phyloP scores from a whole-genome alignment of 352 stramenopile genomes.

The Phytophthora pisi region DNA sequence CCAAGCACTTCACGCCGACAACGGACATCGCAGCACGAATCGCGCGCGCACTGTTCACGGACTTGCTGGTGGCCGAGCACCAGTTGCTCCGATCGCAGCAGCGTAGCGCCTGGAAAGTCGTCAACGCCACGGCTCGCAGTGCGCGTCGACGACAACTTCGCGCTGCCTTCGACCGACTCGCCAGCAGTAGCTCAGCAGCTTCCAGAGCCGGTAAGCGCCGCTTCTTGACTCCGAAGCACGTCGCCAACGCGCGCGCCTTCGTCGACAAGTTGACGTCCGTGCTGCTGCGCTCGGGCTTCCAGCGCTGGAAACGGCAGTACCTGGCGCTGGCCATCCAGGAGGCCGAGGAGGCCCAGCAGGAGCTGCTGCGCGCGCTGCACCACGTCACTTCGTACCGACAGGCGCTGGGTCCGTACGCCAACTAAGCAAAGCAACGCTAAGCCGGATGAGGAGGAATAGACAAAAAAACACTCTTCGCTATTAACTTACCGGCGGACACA shows the following conservation, averaged over 20 bases:
- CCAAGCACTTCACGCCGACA: conserved; percentile 15
- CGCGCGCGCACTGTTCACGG: conserved; percentile 22
- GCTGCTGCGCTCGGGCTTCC: conserved; percentile 41
- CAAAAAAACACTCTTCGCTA: conserved; percentile 22
- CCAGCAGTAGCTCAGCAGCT: background rate
- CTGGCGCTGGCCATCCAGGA: conserved; percentile 45
- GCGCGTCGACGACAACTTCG: conserved; percentile 15
- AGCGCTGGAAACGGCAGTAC: conserved; percentile 59
- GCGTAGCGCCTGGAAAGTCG: conserved; percentile 26
- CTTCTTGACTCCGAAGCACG: conserved; percentile 18
- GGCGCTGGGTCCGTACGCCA: conserved; percentile 34
- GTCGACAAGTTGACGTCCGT: conserved; percentile 25
- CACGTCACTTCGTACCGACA: conserved; percentile 48
- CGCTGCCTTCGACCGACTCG: conserved; percentile 23
- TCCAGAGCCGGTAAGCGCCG: background rate
- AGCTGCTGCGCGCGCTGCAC: conserved; percentile 52
- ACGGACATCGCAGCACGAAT: conserved; percentile 12
- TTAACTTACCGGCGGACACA: conserved; percentile 38
- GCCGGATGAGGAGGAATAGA: conserved; percentile 18
- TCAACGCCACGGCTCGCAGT: conserved; percentile 14
- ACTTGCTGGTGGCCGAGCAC: conserved; percentile 18
- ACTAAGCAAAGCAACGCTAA: background rate
- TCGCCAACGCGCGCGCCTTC: conserved; percentile 33
- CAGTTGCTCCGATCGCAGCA: conserved; percentile 16
- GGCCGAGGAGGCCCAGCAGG: conserved; percentile 46